Base-by-base conservation (phyloP, 805 yeast genomes). In the Saccharomyces kudriavzevii region DNA sequence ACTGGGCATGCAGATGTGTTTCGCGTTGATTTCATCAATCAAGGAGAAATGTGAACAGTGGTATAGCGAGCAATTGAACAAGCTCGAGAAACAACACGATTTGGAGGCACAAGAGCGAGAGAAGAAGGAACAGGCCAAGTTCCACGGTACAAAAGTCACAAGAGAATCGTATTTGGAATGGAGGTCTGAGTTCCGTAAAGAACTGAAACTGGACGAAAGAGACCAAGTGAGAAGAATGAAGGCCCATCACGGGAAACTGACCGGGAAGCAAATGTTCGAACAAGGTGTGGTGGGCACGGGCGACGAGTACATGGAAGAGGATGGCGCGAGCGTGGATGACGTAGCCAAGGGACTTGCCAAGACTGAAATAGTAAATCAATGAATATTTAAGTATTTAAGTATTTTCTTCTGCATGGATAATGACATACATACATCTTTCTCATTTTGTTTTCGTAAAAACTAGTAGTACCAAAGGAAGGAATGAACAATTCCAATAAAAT, bases 191-290 rank as follows among this genome's bases (percentile, higher is more conserved):
- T 91, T 94, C 70, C 77, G 95, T 54, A 72, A 75, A 54, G 97
- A 88, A 62, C 71, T 84, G 79, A 81, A 83, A n/a, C 72, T 81
- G 57, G 92, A 87, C 60, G 78, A 78, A 49, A 74, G 82, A 58
- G 77, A 81, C 53, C 70, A 70, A 35, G 72, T 75, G 51, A 76
- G 88, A 58, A 77, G 78, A 56, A 68, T 72, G 40, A 67, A 66
- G n/a, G 79, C 83, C 64, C 92, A 87, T 65, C 77, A 77, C 47
- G 95, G 94, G 6, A 87, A 84, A 69, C 70, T 90, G 64, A 84
- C 96, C 0, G 99, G 99, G 25, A 79, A 82, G 61, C 92, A 89
- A 70, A 87, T 94, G 56, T 92, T 92, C 65, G 98, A 90, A 66
- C 78, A 78, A 63, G 98, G 98, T 47, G 78, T 94, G 60, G 96